Base-by-base conservation (phyloP, 2,329 filamentous ascomycete species). In the Colletotrichum magnum region DNA sequence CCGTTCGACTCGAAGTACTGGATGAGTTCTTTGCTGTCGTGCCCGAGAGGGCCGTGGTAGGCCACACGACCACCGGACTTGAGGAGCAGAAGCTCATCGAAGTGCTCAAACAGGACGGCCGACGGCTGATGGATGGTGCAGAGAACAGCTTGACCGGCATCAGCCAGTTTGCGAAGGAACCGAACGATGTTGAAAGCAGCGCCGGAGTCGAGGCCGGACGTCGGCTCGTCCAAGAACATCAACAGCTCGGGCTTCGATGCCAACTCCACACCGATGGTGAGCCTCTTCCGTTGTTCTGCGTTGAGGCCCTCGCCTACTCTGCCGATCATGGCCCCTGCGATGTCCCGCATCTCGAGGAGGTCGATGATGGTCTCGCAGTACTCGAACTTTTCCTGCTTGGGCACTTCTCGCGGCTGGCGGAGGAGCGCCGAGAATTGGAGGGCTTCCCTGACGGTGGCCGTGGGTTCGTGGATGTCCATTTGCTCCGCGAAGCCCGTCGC, bases 401-500 rank as follows among this genome's bases (percentile, higher is more conserved):
- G 77, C 0, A 89, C 85, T 32, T 90, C 85, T 18, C 83, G 82
- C 0, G 87, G 86, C 72, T 92, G 90, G 2, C 91, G 85, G 0
- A 93, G 83, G 0, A 90, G 81, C 0, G 91, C 91, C 0, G 89
- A 91, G 74, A 93, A 92, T 32, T 86, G 85, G 0, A 93, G 79
- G 0, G 90, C 90, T 71, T 93, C 91, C 2, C 89, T 84, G 0
- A 93, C 89, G 0, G 91, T 93, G 0, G 89, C 83, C 0, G 89
- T 90, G 1, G 89, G 86, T 69, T 92, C 89, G 73, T 92, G 90
- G 2, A 93, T 85, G 72, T 93, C 90, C 79, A 89, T 88, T 72
- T 93, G 90, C 74, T 93, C 82, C 1, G 81, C 82, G 64, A 84
- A 95, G 28, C 93, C 93, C 0, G 92, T 94, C 74, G 93, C 93